Base-by-base conservation (phyloP, 305 asterid genomes). In the Withania somnifera region DNA sequence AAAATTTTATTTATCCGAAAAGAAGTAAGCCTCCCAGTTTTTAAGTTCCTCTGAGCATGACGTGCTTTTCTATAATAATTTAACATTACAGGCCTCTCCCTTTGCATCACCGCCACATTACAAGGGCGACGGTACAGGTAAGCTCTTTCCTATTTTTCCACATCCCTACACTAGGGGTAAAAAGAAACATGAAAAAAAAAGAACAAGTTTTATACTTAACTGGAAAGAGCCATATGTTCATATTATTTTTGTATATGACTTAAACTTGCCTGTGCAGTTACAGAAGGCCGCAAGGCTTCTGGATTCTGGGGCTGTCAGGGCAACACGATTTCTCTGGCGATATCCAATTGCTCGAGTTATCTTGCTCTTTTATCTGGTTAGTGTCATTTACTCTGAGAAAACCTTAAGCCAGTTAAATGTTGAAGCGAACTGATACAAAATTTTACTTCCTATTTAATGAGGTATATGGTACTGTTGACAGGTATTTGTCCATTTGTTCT, bases 401-500 rank as follows among this genome's bases (percentile, higher is more conserved):
- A 47, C 51, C n/a, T 26, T 50, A 15, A 28, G 22, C 28, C 47
- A 15, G 45, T 50, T 75, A 45, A 50, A 50, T 75, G 45, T 75
- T 47, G 3, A 75, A 75, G 45, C 8, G 10, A 75, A 17, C 28
- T 26, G 61, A 50, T 75, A 24, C 47, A 24, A 42, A 24, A 47
- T 73, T 73, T 15, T 73, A 47, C 58, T 24, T 45, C 0, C 40
- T 24, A 47, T 24, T 45, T 73, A 73, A 73, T 47, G 79, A 73
- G 78, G 51, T 63, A 28, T 64, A 32, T 81, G 78, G 30, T 64
- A 50, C 28, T 75, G 61, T 81, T 88, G 85, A 82, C 97, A 97
- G 99, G 99, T 97, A 66, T 97, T 95, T 85, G 98, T 97, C 87
- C 99, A 97, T 87, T 97, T 97, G 88, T 97, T 97, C 91, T 89